Base-by-base conservation (phyloP, 768 basidiomycete genomes). In the Mycena galopus region DNA sequence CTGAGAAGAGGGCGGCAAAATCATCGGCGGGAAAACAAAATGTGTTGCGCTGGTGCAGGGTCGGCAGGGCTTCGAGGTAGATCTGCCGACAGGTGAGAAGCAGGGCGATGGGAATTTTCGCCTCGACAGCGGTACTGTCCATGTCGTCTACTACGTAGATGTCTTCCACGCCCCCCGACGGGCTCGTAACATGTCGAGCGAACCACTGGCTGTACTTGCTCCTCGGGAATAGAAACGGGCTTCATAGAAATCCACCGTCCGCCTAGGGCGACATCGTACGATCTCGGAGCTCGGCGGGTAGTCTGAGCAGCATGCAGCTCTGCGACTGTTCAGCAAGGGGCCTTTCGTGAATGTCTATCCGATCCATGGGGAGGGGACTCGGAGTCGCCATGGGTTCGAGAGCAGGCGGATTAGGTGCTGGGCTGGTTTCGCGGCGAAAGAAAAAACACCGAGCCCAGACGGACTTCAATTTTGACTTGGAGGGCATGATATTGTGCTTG, bases 41-140 rank as follows among this genome's bases (percentile, higher is more conserved):
- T 23, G 61, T 68, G 66, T 73, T 73, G 0, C 59, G 53, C 27
- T 19, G 23, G 51, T 57, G 37, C 12, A 68, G n/a, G 7, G 65
- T 64, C 6, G 62, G 56, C 12, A 57, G 71, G 16, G 71, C 65
- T 57, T 67, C 65, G 35, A 64, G 42, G 30, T 73, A 73, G 1
- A 68, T 29, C 29, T 63, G 66, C n/a, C 71, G 71, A 30, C 71
- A 73, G 8, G 60, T 32, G 16, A 37, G 61, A 1, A 73, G 56
- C 17, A 73, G 33, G 6, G 51, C 33, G 21, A 27, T 23, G 12
- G 23, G 2, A 19, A 66, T 56, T 19, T 8, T 8, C n/a, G 44
- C 21, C 14, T 39, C 39, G 19, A 44, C 37, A 10, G 39, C 39
- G 19, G 27, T 33, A 4, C 39, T 10, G 16, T 39, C 64, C 9